Evolutionary conservation across 2,329 filamentous ascomycete genomes (phyloP), one percentile per base, ranked within the genome.

Genomic region (Hypoxylon rubiginosum): DNA sequence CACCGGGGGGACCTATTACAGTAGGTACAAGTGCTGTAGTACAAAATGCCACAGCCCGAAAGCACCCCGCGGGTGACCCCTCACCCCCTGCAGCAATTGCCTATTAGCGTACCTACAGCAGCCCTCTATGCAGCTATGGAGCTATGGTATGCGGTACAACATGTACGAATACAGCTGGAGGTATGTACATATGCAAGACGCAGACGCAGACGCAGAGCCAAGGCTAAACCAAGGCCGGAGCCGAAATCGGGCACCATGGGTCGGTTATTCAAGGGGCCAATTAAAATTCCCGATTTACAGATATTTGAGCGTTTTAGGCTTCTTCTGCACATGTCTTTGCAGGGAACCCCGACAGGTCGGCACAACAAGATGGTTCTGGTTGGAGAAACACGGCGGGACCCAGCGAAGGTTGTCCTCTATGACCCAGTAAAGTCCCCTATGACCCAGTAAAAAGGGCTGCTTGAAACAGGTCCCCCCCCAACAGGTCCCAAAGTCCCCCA

Each of bases 261-360:
- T 61, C 58, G 55, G 59, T 4, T n/a, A 7, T 15, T 2, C 17
- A 43, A 34, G n/a, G 10, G 39, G 34, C 68, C 68, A 71, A 71
- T 69, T 34, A 66, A 10, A 34, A 3, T 0, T 4, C 1, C 21
- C 0, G 19, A 53, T 67, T 67, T 69, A 41, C 43, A 64, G 58
- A 64, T 15, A 39, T 41, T 39, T 59, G 60, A 59, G 58, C 51
- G 51, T 70, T 70, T 68, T 70, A 65, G 68, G 66, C 55, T 58
- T 54, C n/a, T 39, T 41, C 32, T 1, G 24, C 54, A 46, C 58
- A 59, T 66, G 58, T 3, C 13, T 53, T 43, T 50, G 50, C 59
- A 63, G 63, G 62, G 30, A 52, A 50, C 63, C 63, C 66, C 63
- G 56, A 66, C 66, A 54, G 39, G 36, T 63, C 43, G 59, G 53